phyloP scores from a whole-genome alignment of 805 yeast genomes.

The Torulaspora delbrueckii region DNA sequence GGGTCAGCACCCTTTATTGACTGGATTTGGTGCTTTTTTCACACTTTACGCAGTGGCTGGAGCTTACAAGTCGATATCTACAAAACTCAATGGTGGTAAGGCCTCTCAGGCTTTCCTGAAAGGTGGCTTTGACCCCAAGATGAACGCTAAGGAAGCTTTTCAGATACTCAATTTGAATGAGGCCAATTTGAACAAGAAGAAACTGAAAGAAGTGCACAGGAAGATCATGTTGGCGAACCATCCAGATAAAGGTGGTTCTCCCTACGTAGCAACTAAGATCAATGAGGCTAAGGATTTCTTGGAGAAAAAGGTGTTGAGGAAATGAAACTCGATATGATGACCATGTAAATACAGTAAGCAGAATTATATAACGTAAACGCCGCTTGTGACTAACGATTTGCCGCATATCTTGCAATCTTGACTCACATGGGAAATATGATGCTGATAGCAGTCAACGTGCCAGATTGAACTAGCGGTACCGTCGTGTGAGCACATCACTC shows the following conservation, averaged over 20 bases:
- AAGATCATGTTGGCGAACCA: slow-evolving; percentile 86
- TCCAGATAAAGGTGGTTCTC: slow-evolving; percentile 93
- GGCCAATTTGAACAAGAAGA: slow-evolving; percentile 54
- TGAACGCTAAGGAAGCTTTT: slow-evolving; percentile 84
- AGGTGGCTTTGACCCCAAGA: slow-evolving; percentile 90
- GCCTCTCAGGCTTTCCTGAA: slow-evolving; percentile 51
- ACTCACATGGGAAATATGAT: slow-evolving; percentile 27
- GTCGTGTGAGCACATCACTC: slow-evolving; percentile 24
- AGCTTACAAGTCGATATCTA: slow-evolving; percentile 45
- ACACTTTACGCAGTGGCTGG: slow-evolving; percentile 64
- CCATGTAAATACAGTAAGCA: slow-evolving; percentile 7
- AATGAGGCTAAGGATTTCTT: slow-evolving; percentile 75
- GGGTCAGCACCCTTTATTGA: slow-evolving; percentile 71
- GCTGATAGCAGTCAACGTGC: slow-evolving; percentile 34
- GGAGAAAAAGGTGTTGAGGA: slow-evolving; percentile 31
- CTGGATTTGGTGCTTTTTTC: slow-evolving; percentile 65
- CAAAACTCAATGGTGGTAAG: slow-evolving; percentile 54
- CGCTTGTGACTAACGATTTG: slow-evolving; percentile 16
- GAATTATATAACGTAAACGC: slow-evolving; percentile 23
- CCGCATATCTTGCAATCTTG: slow-evolving; percentile 20
- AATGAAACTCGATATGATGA: slow-evolving; percentile 7
- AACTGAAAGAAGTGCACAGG: slow-evolving; percentile 80
- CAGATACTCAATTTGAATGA: slow-evolving; percentile 75
- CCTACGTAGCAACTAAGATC: slow-evolving; percentile 83
- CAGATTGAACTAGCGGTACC: slow-evolving; percentile 11